Evolutionary conservation across 1,284 basidiomycete genomes (phyloP), one percentile per base, ranked within the genome.

Genomic region (Tremellales sp.): DNA sequence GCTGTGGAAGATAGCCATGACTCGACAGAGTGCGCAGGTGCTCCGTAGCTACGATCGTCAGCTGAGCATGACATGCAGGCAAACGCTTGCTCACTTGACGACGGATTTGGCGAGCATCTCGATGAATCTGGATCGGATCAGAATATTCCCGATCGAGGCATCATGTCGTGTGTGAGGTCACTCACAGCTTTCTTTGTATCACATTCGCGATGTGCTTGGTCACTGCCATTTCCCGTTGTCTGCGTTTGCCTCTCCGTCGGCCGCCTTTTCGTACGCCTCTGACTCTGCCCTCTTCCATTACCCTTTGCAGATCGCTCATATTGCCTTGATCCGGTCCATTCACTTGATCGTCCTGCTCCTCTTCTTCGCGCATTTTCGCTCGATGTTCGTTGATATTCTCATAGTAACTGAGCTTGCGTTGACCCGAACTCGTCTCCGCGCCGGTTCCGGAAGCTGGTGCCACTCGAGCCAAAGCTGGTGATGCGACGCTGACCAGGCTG

Each of bases 51-150:
- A 35, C n/a, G n/a, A 22, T 53, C 36, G 48, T 36, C 5, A 27
- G 22, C 21, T 7, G 23, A 8, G 36, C 31, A n/a, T n/a, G 7
- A 40, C 21, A 24, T 33, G n/a, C 17, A 40, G n/a, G 40, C 23
- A 31, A 27, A 46, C 3, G 12, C 5, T 17, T n/a, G 59, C 62
- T 53, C 37, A 65, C 62, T 58, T 63, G 49, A 65, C 53, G 23
- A 65, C 49, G 15, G 61, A 54, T 48, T 63, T 65, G 17, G 63
- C 63, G 3, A 65, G 54, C 46, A 58, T 52, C 46, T 63, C 63
- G 26, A 65, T 62, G 46, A 65, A 65, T 31, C 57, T 58, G 43
- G 3, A 17, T 13, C 25, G n/a, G n/a, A n/a, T n/a, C n/a, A n/a
- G n/a, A n/a, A n/a, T n/a, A n/a, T n/a, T n/a, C n/a, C n/a, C n/a